A percentile compares a stretch with the other conserved stretches of the same genome.
phyloP scores from a whole-genome alignment of 225 moss, liverwort and hornwort species.

The Neckera pumila region DNA sequence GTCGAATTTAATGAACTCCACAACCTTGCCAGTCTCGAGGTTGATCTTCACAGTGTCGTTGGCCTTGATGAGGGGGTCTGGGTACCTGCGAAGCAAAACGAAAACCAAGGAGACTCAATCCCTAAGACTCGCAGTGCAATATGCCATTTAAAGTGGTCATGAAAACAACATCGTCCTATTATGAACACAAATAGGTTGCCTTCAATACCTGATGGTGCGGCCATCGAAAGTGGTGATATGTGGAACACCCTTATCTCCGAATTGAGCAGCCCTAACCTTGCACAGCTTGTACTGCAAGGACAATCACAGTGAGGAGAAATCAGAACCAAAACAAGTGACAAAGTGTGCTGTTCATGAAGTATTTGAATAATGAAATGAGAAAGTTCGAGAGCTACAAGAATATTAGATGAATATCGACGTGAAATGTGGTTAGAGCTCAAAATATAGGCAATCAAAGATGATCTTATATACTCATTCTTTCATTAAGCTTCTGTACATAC shows the following conservation, averaged over 20 bases:
- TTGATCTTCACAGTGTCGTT: slow-evolving; percentile 86
- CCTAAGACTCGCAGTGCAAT: not conserved
- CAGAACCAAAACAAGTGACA: not conserved
- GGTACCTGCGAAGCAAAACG: slow-evolving; percentile 28
- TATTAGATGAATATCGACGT: not conserved
- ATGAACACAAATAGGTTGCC: too few species aligned
- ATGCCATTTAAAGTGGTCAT: not conserved
- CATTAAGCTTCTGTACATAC: not conserved
- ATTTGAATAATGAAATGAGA: not conserved
- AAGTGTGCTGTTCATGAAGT: not conserved
- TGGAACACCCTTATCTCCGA: slow-evolving; percentile 86
- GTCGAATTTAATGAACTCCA: slow-evolving; percentile 84
- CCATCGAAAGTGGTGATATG: slow-evolving; percentile 81
- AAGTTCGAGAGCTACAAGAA: not conserved
- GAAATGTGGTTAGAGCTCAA: not conserved
- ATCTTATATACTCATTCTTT: not conserved
- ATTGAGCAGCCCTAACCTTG: slow-evolving; percentile 77
- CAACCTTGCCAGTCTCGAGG: slow-evolving; percentile 84
- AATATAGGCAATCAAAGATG: not conserved
- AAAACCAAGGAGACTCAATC: not conserved
- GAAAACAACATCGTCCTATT: too few species aligned
- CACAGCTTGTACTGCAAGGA: slow-evolving; percentile 73
- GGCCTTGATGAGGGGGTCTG: slow-evolving; percentile 86
- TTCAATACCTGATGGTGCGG: slow-evolving; percentile 52
- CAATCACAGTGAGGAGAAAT: not conserved